Base-by-base conservation (phyloP, 2,329 filamentous ascomycete genomes). In the Torrubiellomyces zombiae region DNA sequence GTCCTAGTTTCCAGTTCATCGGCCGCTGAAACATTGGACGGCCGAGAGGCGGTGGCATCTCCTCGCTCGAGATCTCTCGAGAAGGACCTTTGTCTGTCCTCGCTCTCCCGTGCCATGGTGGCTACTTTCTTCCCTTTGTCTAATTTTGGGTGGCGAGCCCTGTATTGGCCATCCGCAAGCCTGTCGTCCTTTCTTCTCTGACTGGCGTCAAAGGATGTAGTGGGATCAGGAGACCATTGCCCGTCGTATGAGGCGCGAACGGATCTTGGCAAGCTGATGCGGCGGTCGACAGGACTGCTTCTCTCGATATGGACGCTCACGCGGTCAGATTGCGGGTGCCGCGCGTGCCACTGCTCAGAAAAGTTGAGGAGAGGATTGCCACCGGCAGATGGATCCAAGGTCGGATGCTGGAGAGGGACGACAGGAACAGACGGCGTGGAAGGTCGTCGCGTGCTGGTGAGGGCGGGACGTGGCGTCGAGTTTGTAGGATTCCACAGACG, bases 401-500 rank as follows among this genome's bases (percentile, higher is more conserved):
- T 37, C 7, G 60, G 58, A 26, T 62, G 56, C 10, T 47, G 45
- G 17, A 69, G 49, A 9, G 61, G 63, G 7, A 69, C 44, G 5
- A 60, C 37, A 8, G 65, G 63, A 18, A 58, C 60, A 5, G 59
- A 60, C 10, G 66, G 65, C 10, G 60, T 61, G 9, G 64, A 69
- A 10, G 55, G 55, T 14, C 61, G 60, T 28, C 63, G 58, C 31
- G 43, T 51, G 28, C 55, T 40, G 23, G 30, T 28, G 14, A 35
- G 39, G 28, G 50, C 34, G 27, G 44, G 36, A 29, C 63, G 54
- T 21, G 63, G 64, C 3, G 65, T 69, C 14, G 63, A 70, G 40
- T 70, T 70, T 30, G 62, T 62, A 14, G 66, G 66, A 38, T 70
- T 70, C 66, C 66, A 70, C 34, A 70, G 60, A 18, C 63, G 61